Base-by-base conservation (phyloP, 108 stramenopile genomes). In the Thalassiosira profunda region DNA sequence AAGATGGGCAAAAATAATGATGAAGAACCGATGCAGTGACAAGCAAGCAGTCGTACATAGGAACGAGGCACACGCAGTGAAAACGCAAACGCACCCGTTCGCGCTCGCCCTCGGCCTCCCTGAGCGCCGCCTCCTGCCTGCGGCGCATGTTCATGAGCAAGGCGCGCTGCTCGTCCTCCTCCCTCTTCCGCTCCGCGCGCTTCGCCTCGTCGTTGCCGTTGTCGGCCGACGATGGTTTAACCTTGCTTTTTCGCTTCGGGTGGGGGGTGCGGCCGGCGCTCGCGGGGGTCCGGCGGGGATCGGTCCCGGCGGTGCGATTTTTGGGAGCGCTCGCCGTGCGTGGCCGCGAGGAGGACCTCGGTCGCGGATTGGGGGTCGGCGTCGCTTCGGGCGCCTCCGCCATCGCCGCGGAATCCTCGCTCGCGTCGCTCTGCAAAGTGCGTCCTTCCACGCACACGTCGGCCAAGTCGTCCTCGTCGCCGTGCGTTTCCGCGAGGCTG, bases 121-220 rank as follows among this genome's bases (percentile, higher is more conserved):
- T 43, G 52, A 79, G 38, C 17, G 78, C 78, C 10, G 53, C 72
- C 67, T 79, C 78, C 43, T 79, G 78, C 14, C 78, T 61, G 44
- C 42, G 60, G 25, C 73, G 68, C 78, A 79, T 79, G 63, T 70
- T 79, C 35, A 74, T 74, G 30, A 79, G 68, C 26, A 79, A 62
- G 24, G 78, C 56, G 72, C 72, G 69, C 41, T 79, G 71, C 37
- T 74, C 78, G 11, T 55, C 70, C 41, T 80, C 68, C 44, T 70
- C 69, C 24, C 40, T 46, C 51, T 80, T 74, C 79, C 56, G 55
- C n/a, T 79, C 77, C 41, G 70, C 70, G 28, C 66, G 65, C 47
- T 58, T 59, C 58, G 47, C 65, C 58, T 40, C 43, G 43, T 74
- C 24, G 18, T 69, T 47, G 4, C 14, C 67, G 49, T 55, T 31